Evolutionary conservation across 305 asterid species (phyloP), one percentile per base, ranked within the genome.

Genomic region (Ilex paraguariensis): DNA sequence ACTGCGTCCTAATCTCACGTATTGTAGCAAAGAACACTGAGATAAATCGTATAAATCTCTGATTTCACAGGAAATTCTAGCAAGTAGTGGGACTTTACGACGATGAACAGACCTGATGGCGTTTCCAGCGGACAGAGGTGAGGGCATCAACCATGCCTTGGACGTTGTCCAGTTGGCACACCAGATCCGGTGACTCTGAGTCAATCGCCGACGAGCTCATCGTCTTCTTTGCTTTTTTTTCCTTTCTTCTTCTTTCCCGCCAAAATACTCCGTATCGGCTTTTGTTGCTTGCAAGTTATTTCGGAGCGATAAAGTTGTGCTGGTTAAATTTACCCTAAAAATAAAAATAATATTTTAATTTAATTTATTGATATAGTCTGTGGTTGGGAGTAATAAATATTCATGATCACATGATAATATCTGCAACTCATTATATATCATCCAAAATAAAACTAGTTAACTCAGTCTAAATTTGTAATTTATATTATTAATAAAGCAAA

Each of bases 91-190:
- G 10, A 61, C 15, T 32, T 42, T 42, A 39, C 16, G 36, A 61
- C 49, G 46, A 13, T 31, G 36, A 31, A 32, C 50, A 33, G 31
- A 92, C 98, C 76, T 92, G 98, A 30, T 75, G 81, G 62, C 96
- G 95, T 72, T 92, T 92, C 97, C 98, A 92, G 6, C 97, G 90
- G 50, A 89, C 86, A 69, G 91, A 85, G 70, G 94, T 82, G 71
- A 92, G 96, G 45, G 96, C 91, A 63, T 92, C 98, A 32, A 92
- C 94, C 61, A 87, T 63, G 75, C 98, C 97, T 66, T 90, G 98
- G 64, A 87, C 88, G 77, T 82, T 81, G 68, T 92, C 98, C 31
- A 87, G 74, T 67, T 87, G 88, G 75, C 98, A 92, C 7, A 87
- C 84, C 61, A 92, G 78, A 68, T 89, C 96, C 31, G 87, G 78